Base-by-base conservation (phyloP, 2,329 filamentous ascomycete species). In the Trichophyton verrucosum region DNA sequence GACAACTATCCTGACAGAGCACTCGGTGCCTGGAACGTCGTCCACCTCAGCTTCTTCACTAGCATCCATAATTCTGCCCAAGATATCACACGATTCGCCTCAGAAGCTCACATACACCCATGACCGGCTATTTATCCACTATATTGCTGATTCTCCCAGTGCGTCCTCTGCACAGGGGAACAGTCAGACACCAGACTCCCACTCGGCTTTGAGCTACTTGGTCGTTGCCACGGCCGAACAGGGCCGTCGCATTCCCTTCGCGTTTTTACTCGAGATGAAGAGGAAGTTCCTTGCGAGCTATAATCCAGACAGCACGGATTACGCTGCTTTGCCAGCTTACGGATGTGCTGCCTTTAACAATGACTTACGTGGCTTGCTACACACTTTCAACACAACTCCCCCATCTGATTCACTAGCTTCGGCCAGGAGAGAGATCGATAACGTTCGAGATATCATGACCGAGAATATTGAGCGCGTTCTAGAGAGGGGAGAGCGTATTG, bases 61-160 rank as follows among this genome's bases (percentile, higher is more conserved):
- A 68, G 90, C 92, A 66, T 94, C 91, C 51, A 81, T 96, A 68
- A 91, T 99, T 78, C 89, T 99, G 51, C 94, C 95, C 62, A 96
- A 96, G 75, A 95, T 99, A 79, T 81, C 82, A 61, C 94, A 99
- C 78, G 77, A 80, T 65, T 78, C 81, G 33, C 81, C 91, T 0
- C 86, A 95, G 71, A 96, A 96, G 76, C 84, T 95, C 66, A 97
- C 92, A 60, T 96, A 95, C 78, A 95, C 90, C 46, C 91, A 96
- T 75, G 88, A 91, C 76, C 80, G 86, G 63, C 86, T 95, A 74
- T 90, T 94, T 80, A 94, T 97, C 74, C 92, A 99, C 81, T 96
- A 95, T 80, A 88, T 97, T 71, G 84, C 91, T 69, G 88, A 94
- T 71, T 85, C 90, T 0, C 86, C 90, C 8, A 86, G 85, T 82